phyloP scores from a whole-genome alignment of 192 early-diverging fungal species.

The Funneliformis mosseae region DNA sequence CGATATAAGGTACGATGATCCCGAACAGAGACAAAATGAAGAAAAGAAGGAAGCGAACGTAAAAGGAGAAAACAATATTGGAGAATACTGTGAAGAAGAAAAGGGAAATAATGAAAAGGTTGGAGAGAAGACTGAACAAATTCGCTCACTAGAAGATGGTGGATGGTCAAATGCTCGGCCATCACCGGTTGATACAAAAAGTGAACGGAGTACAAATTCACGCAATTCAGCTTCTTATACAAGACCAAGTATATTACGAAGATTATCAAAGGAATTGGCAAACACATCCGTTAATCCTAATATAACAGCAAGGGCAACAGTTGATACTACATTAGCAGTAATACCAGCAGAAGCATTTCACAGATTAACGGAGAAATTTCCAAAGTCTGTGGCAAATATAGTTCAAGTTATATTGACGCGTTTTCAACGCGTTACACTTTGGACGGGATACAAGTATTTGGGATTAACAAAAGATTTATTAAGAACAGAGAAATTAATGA shows the following conservation, averaged over 20 bases:
- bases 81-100: background rate
- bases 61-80: background rate
- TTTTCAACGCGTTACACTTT: conserved; percentile 92
- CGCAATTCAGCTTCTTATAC: background rate
- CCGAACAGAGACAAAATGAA: conserved; percentile 41
- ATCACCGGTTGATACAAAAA: background rate
- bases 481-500: conserved; percentile 80
- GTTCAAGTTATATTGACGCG: conserved; percentile 94
- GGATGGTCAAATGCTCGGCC: background rate
- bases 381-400: conserved; percentile 91
- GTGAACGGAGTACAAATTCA: background rate
- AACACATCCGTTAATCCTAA: conserved; percentile 57
- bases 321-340: conserved; percentile 89
- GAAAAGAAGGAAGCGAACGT: conserved; percentile 20
- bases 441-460: conserved; percentile 87
- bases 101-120: background rate
- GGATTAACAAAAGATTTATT: conserved; percentile 86
- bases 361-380: conserved; percentile 85
- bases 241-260: conserved; percentile 8
- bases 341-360: conserved; percentile 94
- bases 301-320: conserved; percentile 81
- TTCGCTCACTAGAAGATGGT: background rate
- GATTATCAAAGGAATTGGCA: conserved; percentile 15
- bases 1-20: conserved; percentile 54
- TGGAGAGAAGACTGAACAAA: too few relatives aligned